Conservation (phyloP, 176 grass and related monocot species). For the Oryza brachyantha region DNA sequence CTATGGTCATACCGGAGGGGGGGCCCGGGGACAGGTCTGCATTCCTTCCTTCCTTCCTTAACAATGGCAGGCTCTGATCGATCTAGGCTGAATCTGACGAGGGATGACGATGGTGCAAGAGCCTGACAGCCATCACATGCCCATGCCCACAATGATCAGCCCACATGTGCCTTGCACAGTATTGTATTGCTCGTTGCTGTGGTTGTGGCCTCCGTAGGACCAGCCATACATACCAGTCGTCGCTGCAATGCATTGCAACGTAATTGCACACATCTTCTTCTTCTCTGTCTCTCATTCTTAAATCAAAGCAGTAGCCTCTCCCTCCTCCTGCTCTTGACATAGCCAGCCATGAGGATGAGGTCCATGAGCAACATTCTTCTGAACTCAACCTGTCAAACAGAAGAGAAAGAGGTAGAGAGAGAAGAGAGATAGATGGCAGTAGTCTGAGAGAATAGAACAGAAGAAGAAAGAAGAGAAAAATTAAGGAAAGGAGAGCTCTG, state of each 20-base stretch:
- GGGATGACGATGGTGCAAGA: not conserved
- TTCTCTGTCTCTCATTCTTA: not conserved
- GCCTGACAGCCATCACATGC: conserved; percentile 35
- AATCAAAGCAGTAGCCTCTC: not conserved
- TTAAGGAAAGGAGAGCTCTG: not conserved
- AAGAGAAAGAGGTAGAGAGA: too few species aligned
- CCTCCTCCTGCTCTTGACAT: not conserved
- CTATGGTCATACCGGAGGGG: not conserved
- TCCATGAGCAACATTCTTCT: conserved; percentile 27
- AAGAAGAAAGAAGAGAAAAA: not conserved
- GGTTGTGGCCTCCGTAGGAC: not conserved
- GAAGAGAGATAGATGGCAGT: not conserved
- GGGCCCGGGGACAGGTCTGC: not conserved
- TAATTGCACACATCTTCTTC: not conserved
- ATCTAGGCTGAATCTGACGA: conserved; percentile 15
- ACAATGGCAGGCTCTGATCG: not conserved
- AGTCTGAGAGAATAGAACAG: not conserved
- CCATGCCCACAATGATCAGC: conserved; percentile 25
- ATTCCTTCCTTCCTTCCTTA: not conserved
- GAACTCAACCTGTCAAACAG: not conserved
- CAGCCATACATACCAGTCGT: not conserved
- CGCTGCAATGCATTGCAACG: not conserved
- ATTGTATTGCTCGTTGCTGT: not conserved
- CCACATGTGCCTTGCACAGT: conserved; percentile 22
- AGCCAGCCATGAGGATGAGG: not conserved